These are phyloP conservation scores for Bassia scoparia DNA, from an alignment of 148 eudicot species.

Conservation along the genomic window DNA sequence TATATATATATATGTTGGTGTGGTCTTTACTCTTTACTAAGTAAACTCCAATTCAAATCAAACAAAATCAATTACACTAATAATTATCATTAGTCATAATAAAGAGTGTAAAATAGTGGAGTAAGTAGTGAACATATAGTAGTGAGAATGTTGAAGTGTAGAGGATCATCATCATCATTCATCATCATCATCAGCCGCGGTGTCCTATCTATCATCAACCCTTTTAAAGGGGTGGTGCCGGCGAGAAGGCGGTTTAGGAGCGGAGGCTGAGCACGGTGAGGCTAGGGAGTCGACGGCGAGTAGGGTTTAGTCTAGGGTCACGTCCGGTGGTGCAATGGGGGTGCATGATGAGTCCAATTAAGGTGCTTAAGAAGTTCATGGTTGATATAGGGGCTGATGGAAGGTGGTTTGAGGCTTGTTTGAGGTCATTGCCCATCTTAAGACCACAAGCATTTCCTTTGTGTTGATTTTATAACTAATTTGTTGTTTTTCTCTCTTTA, in stretches of 20 bases:
- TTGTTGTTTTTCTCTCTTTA: not conserved
- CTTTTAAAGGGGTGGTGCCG: constrained; percentile 51
- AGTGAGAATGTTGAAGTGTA: constrained; percentile 28
- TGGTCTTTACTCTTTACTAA: constrained; percentile 4
- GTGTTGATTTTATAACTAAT: constrained; percentile 28
- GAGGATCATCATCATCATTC: no score
- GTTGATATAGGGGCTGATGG: constrained; percentile 39
- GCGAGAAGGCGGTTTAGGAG: constrained; percentile 39
- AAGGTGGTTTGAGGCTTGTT: constrained; percentile 48
- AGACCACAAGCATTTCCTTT: constrained; percentile 74
- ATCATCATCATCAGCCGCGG: no score
- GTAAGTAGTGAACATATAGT: not conserved
- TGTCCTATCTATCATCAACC: constrained; percentile 36
- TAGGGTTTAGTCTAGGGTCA: constrained; percentile 48
- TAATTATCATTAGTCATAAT: not conserved
- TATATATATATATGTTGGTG: constrained; percentile 17
- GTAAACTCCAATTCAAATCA: constrained; percentile 10
- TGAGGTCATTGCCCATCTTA: constrained; percentile 56
- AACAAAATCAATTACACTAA: not conserved
- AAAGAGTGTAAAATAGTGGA: not conserved
- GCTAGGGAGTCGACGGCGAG: constrained; percentile 51
- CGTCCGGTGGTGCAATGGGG: constrained; percentile 57
- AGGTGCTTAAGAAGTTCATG: constrained; percentile 49
- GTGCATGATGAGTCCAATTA: constrained; percentile 41
- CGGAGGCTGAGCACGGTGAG: constrained; percentile 35